Base-by-base conservation (phyloP, 2,329 filamentous ascomycete species). In the Dryadomyces sulphureus region DNA sequence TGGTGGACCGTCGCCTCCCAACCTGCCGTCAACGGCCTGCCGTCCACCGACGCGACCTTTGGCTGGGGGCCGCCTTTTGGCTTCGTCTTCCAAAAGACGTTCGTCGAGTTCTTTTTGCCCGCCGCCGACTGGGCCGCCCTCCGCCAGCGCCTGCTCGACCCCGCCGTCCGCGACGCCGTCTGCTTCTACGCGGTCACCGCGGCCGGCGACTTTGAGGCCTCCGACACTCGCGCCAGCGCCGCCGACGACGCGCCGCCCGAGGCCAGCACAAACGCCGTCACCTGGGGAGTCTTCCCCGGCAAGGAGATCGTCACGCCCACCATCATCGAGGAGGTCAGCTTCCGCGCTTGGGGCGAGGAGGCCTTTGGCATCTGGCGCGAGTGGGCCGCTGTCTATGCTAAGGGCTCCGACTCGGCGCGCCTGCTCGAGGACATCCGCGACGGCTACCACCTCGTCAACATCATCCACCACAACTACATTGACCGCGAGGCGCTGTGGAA, bases 221-320 rank as follows among this genome's bases (percentile, higher is more conserved):
- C 80, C 0, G 77, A 84, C 50, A 35, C 12, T 36, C 60, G 59
- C 43, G 61, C 62, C 46, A 62, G 59, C 2, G 51, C 55, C 11
- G 55, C 58, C 27, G 56, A 56, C 25, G 52, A 60, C 9, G 42
- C 36, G 9, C 45, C 45, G 20, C 41, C 34, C 35, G 62, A 61
- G 55, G 63, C 64, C 24, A 79, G 75, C 55, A 90, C 93, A 25
- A 95, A 96, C 58, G 88, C 90, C 0, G 92, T 98, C 2, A 98
- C 92, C 1, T 98, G 92, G 92, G 92, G 92, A 63, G 93, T 98
- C 25, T 98, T 96, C 68, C 90, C 92, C 0, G 92, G 92, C 48
- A 94, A 96, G 62, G 92, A 98, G 64, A 95, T 98, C 59, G 88
- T 98, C 21, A 92, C 98, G 63, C 92, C 92, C 14, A 98, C 92